These are phyloP conservation scores for Neocallimastix lanati DNA, from an alignment of 192 early-diverging fungal genomes.

Conservation along the genomic window DNA sequence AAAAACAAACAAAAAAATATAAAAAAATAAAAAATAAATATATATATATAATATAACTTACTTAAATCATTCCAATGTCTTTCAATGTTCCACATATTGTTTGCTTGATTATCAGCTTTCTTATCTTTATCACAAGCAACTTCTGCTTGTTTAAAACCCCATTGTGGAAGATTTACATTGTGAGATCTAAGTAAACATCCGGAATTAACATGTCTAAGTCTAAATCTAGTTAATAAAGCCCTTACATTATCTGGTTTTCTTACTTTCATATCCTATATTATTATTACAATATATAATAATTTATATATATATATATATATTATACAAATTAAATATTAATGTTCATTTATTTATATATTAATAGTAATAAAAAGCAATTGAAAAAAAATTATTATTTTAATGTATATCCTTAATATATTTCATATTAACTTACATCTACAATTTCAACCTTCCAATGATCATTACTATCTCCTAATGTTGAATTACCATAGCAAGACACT, in stretches of 20 bases:
- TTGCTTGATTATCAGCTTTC: neutral
- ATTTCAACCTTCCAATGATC: constrained; percentile 82
- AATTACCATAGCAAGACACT: constrained; percentile 31
- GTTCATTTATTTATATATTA: no score
- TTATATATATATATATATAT: no score
- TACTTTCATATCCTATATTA: neutral
- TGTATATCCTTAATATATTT: no score
- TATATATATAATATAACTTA: neutral
- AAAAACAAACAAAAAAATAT: no score
- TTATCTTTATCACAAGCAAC: neutral
- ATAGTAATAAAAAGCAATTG: no score
- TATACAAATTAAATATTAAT: no score
- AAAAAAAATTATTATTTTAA: no score
- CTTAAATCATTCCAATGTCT: constrained; percentile 12
- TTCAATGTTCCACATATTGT: constrained; percentile 18
- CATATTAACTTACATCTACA: constrained; percentile 1
- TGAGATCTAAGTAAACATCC: neutral
- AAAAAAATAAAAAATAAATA: neutral
- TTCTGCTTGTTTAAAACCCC: neutral
- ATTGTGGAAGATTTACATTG: neutral
- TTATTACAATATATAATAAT: no score
- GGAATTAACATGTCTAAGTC: neutral
- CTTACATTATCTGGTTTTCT: constrained; percentile 31
- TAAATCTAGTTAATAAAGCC: constrained; percentile 16
- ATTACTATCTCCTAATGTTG: constrained; percentile 68